phyloP scores from a whole-genome alignment of 805 yeast species.

The Cyberlindnera euphorbiiphila region DNA sequence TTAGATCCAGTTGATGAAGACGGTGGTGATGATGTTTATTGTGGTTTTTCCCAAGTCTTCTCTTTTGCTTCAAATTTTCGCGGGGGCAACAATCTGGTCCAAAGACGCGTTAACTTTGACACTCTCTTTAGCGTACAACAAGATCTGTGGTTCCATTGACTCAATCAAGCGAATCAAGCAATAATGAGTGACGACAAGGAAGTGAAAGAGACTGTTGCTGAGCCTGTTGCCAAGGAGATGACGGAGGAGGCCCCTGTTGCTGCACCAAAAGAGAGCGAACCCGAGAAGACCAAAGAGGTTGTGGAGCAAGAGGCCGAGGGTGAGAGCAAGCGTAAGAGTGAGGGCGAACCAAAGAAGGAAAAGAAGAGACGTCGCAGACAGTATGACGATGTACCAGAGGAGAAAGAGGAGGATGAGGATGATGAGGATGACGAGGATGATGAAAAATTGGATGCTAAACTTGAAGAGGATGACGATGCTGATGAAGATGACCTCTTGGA shows the following conservation, averaged over 20 bases:
- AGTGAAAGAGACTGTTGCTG: slow-evolving; percentile 4
- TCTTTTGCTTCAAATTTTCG: slow-evolving; percentile 2
- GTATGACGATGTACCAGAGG: slow-evolving; percentile 58
- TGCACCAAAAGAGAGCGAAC: slow-evolving; percentile 12
- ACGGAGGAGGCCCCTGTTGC: slow-evolving; percentile 16
- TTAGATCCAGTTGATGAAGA: too few species aligned
- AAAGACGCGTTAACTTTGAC: not conserved
- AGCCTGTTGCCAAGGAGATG: slow-evolving; percentile 8
- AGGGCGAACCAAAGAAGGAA: slow-evolving; percentile 33
- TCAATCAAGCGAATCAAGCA: not conserved
- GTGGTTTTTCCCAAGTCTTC: too few species aligned
- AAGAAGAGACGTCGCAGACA: slow-evolving; percentile 57
- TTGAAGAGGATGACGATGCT: slow-evolving; percentile 51
- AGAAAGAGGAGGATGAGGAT: slow-evolving; percentile 46
- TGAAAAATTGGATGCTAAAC: slow-evolving; percentile 42
- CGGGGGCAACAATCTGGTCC: slow-evolving; percentile 1
- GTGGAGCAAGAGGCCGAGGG: slow-evolving; percentile 6
- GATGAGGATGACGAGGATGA: slow-evolving; percentile 44
- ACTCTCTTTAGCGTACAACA: not conserved
- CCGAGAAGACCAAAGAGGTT: slow-evolving; percentile 3
- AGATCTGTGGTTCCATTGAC: too few species aligned
- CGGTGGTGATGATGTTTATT: too few species aligned
- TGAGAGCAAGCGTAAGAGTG: slow-evolving; percentile 26
- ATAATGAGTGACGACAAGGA: slow-evolving; percentile 28
- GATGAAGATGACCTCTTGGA: slow-evolving; percentile 78